Evolutionary conservation across 768 basidiomycete species (phyloP).

Genomic region (Daedaleopsis sinensis): DNA sequence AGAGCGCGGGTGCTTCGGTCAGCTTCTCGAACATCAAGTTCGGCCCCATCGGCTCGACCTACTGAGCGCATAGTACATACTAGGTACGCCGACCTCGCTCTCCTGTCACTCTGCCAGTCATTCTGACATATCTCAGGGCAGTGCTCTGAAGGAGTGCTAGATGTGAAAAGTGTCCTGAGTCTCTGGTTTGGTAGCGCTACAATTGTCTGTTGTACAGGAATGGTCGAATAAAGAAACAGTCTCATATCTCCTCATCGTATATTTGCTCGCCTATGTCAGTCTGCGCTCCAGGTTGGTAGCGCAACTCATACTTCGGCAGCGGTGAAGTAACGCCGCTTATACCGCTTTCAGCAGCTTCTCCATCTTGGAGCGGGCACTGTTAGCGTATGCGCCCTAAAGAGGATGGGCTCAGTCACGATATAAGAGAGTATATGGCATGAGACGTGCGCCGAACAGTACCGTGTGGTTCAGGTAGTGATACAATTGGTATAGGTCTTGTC

Average conservation of each 20-base stretch:
- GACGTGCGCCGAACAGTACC: slow-evolving; percentile 71
- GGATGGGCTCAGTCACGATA: not conserved
- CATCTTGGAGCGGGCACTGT: slow-evolving; percentile 54
- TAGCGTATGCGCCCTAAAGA: slow-evolving; percentile 51
- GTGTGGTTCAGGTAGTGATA: slow-evolving; percentile 88
- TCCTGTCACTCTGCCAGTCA: too few species aligned
- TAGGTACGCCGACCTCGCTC: not conserved
- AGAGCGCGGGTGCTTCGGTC: slow-evolving; percentile 44
- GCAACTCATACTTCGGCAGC: too few species aligned
- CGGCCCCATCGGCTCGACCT: slow-evolving; percentile 53
- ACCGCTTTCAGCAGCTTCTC: slow-evolving; percentile 39
- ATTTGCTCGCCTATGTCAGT: too few species aligned
- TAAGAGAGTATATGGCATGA: slow-evolving; percentile 6
- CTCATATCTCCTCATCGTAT: not conserved
- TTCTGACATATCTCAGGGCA: not conserved
- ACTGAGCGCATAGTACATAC: slow-evolving; percentile 7
- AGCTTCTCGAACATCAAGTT: slow-evolving; percentile 59
- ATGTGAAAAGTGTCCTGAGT: slow-evolving; percentile 4
- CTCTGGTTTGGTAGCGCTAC: not conserved
- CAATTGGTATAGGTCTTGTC: slow-evolving; percentile 72
- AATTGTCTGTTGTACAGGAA: not conserved
- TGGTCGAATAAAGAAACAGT: not conserved
- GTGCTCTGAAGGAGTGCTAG: not conserved
- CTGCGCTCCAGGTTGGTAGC: too few species aligned
- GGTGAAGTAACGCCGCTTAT: too few species aligned